Conservation (phyloP, 2,329 filamentous ascomycete species). For the Didymella glomerata region DNA sequence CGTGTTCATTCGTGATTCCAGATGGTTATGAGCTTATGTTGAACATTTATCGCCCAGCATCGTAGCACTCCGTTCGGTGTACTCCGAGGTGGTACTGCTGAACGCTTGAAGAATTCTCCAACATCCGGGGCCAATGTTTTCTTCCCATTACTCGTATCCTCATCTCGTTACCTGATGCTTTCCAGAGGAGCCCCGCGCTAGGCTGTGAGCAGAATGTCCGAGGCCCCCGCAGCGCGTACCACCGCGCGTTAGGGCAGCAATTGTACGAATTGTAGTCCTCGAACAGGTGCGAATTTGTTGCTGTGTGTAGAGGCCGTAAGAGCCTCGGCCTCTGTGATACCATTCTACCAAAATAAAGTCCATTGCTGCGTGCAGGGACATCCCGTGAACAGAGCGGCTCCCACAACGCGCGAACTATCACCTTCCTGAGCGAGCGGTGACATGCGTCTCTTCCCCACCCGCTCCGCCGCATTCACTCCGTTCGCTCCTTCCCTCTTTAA, state of each 20-base stretch:
- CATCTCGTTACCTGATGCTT: conserved; percentile 20
- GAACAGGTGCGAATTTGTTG: neutral
- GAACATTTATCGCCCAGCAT: neutral
- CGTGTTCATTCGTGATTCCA: neutral
- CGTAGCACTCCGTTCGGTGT: neutral
- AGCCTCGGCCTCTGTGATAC: neutral
- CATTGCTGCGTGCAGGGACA: neutral
- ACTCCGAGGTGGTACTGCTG: neutral
- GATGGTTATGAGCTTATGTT: neutral
- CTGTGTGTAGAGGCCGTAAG: neutral
- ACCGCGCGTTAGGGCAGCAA: neutral
- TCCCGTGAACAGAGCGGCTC: conserved; percentile 16
- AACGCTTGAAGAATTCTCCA: neutral
- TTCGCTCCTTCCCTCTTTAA: conserved; percentile 28
- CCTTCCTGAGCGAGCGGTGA: conserved; percentile 14
- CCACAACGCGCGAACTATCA: conserved; percentile 14
- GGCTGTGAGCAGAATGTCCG: conserved; percentile 8
- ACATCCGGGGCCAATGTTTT: neutral
- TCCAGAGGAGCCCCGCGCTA: conserved; percentile 21
- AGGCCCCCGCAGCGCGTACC: conserved; percentile 15
- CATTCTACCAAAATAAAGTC: neutral
- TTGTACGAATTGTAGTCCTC: neutral
- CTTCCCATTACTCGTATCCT: conserved; percentile 15
- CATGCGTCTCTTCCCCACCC: conserved; percentile 18
- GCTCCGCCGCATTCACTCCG: conserved; percentile 8